These are phyloP conservation scores for Sedum album DNA, from an alignment of 164 flowering plant genomes.

Conservation along the genomic window DNA sequence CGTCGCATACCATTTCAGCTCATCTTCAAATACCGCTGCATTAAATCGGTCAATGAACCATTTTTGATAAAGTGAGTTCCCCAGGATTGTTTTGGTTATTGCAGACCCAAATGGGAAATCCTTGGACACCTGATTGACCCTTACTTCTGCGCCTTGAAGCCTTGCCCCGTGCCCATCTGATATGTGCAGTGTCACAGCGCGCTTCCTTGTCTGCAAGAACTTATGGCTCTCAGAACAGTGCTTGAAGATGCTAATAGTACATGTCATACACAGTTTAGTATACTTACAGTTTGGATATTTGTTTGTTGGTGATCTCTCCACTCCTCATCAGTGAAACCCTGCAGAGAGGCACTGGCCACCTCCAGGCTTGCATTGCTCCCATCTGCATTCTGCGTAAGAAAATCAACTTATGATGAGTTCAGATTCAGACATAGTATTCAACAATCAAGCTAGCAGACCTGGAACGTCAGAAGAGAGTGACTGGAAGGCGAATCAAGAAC, in stretches of 20 bases:
- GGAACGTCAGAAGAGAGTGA: constrained; percentile 36
- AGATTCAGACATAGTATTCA: not conserved
- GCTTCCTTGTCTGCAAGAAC: constrained; percentile 52
- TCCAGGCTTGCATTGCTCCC: constrained; percentile 25
- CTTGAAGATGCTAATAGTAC: not conserved
- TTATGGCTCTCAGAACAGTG: not conserved
- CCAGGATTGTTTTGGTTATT: constrained; percentile 68
- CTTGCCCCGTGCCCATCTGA: constrained; percentile 43
- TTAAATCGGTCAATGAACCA: constrained; percentile 85
- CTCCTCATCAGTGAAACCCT: constrained; percentile 69
- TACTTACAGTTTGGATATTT: constrained; percentile 40
- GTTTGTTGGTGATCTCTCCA: constrained; percentile 69
- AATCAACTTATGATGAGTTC: not conserved
- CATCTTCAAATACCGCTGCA: constrained; percentile 90
- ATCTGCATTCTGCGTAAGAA: constrained; percentile 30
- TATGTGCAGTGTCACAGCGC: constrained; percentile 60
- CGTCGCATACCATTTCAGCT: constrained; percentile 90
- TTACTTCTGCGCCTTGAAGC: constrained; percentile 56
- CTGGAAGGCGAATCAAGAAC: constrained; percentile 37
- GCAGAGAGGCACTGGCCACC: constrained; percentile 60
- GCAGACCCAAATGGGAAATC: constrained; percentile 96
- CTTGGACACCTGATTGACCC: constrained; percentile 52
- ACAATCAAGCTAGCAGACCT: constrained; percentile 24
- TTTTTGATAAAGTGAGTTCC: constrained; percentile 67
- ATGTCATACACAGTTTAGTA: not conserved